Evolutionary conservation across 805 yeast genomes (phyloP), one percentile per base, ranked within the genome.

Genomic region (Wickerhamiella australiensis): DNA sequence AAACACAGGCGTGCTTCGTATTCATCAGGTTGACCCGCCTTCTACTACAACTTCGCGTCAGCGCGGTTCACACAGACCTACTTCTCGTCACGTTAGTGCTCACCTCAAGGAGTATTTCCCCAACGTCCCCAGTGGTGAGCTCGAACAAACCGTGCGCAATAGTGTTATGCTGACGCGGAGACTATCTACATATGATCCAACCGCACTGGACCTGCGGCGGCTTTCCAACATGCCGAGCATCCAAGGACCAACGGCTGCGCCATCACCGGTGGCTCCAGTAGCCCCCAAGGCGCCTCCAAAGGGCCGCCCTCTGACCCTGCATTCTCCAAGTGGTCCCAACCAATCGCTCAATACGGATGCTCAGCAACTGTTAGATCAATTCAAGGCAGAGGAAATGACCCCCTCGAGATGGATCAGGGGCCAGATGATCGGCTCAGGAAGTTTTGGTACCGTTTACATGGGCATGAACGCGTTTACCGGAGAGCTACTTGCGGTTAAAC

Each of bases 401-500:
- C 92, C 94, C 3, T 73, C 78, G 35, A 77, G 84, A 40, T 92
- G 98, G 98, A 73, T 87, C 41, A 83, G 83, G 58, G 98, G 98
- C 43, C 85, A 95, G 0, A 71, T 87, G 43, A 86, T 92, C 55
- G 98, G 98, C 0, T 80, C 90, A 8, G 98, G 98, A 2, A 81
- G 94, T 53, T 92, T 87, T 70, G 98, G 97, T 27, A 80, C 85
- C 1, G 98, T 92, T 1, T 88, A 82, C 54, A 68, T 92, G 33
- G 98, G 96, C 0, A 79, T 92, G 79, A 85, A 88, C 61, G 83
- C 95, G 1, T 66, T 81, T 29, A 87, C 95, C 0, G 98, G 98
- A 40, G 97, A 87, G 61, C 70, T 92, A 47, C 85, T 90, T 95
- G 98, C 97, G 0, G 96, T 92, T 17, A 92, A 92, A 61, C 96